These are phyloP conservation scores for Nicotiana knightiana DNA, from an alignment of 257 asterid genomes.

Conservation along the genomic window DNA sequence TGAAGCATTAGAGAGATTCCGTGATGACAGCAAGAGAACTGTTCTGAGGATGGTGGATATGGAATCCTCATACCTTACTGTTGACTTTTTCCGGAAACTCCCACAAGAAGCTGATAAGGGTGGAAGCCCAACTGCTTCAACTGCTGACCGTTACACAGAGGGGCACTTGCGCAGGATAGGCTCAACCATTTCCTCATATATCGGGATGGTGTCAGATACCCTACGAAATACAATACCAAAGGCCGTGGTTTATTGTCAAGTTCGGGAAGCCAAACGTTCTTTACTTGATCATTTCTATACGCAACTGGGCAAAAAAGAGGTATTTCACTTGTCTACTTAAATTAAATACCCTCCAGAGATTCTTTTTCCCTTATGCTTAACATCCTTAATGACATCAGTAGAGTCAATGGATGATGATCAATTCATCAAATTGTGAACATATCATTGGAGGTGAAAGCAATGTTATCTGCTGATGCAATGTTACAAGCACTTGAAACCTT, in stretches of 20 bases:
- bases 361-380: neutral
- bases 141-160: constrained; percentile 31
- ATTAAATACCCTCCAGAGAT: neutral
- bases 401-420: neutral
- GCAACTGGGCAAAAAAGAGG: constrained; percentile 37
- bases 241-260: constrained; percentile 43
- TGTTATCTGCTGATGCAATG: neutral
- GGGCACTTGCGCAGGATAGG: constrained; percentile 31
- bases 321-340: neutral
- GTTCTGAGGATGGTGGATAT: constrained; percentile 38
- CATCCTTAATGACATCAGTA: neutral
- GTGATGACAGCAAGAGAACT: constrained; percentile 33
- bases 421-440: neutral
- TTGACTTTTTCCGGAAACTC: constrained; percentile 39
- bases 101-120: constrained; percentile 36
- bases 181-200: constrained; percentile 34
- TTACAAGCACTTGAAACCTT: neutral
- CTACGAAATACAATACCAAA: constrained; percentile 33
- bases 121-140: constrained; percentile 27
- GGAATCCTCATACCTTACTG: constrained; percentile 39
- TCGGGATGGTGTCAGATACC: constrained; percentile 30
- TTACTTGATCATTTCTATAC: constrained; percentile 35
- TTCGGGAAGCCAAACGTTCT: constrained; percentile 33
- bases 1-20: constrained; percentile 35
- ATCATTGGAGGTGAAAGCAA: neutral